Evolutionary conservation across 768 basidiomycete species (phyloP).

Genomic region (Lactarius hengduanensis): DNA sequence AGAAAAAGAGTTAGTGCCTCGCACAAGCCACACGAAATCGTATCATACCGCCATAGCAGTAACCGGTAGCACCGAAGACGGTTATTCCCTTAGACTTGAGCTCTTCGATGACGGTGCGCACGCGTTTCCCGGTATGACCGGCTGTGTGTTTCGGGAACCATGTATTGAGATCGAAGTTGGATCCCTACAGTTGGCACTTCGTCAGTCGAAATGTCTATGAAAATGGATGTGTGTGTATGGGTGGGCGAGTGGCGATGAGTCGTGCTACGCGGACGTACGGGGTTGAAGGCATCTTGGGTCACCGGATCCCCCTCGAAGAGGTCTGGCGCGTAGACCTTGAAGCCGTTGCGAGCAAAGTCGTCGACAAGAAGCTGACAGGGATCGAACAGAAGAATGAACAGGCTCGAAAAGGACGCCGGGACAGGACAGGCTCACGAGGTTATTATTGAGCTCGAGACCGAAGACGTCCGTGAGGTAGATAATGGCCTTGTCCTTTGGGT

Average conservation of each 20-base stretch:
- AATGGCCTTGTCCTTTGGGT: conserved; percentile 42
- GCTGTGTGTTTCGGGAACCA: conserved; percentile 28
- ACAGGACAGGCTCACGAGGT: conserved; percentile 29
- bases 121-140: conserved; percentile 23
- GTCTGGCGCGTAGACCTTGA: conserved; percentile 29
- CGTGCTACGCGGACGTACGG: conserved; percentile 16
- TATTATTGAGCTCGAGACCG: conserved; percentile 39
- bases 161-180: neutral
- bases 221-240: neutral
- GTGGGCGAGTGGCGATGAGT: neutral
- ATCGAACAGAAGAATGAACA: neutral
- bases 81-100: conserved; percentile 37
- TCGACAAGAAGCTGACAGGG: conserved; percentile 42
- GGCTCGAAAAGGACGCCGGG: neutral
- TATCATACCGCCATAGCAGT: conserved; percentile 31
- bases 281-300: conserved; percentile 25
- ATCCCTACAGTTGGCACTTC: neutral
- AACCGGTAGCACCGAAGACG: conserved; percentile 34
- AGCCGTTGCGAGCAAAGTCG: conserved; percentile 44
- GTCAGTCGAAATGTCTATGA: neutral
- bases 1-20: too few species aligned
- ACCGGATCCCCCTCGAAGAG: conserved; percentile 33
- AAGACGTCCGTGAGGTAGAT: conserved; percentile 43
- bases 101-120: conserved; percentile 32
- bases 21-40: too few species aligned